phyloP scores from a whole-genome alignment of 1,284 basidiomycete species.

The Ceratobasidium sp. region DNA sequence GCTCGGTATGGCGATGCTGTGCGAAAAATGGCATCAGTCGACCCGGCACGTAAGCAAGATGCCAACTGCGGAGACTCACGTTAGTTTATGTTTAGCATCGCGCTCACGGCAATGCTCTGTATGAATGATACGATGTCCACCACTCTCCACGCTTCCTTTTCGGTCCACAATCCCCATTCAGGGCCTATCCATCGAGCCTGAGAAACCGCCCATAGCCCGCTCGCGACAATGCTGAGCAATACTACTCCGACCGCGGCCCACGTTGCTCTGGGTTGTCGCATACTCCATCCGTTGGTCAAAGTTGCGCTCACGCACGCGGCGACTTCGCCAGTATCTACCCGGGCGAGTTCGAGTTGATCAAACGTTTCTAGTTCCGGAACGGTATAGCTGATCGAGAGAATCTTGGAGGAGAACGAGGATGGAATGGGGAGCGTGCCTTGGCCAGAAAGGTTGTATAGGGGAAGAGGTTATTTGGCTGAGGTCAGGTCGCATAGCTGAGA shows the following conservation, averaged over 20 bases:
- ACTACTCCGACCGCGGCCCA: constrained; percentile 40
- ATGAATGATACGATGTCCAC: constrained; percentile 83
- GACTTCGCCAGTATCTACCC: constrained; percentile 69
- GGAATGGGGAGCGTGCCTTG: too few species aligned
- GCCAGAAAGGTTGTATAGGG: constrained; percentile 81
- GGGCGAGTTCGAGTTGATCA: constrained; percentile 78
- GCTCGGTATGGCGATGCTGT: constrained; percentile 31
- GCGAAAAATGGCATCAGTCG: not conserved
- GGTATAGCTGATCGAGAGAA: too few species aligned
- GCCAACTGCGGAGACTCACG: constrained; percentile 80
- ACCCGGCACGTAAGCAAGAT: not conserved
- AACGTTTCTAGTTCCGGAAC: too few species aligned
- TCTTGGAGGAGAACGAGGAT: too few species aligned
- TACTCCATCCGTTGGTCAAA: constrained; percentile 88
- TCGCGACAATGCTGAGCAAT: constrained; percentile 56
- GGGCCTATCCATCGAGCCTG: constrained; percentile 1
- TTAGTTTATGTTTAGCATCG: too few species aligned
- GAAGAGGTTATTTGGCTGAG: constrained; percentile 81
- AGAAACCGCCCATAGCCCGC: constrained; percentile 7
- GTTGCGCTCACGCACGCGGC: constrained; percentile 92
- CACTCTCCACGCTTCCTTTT: constrained; percentile 54
- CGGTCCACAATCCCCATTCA: constrained; percentile 16
- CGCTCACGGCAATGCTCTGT: constrained; percentile 80
- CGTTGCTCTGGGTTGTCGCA: constrained; percentile 66
- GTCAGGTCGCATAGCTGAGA: constrained; percentile 71